Evolutionary conservation across 768 basidiomycete genomes (phyloP), one percentile per base, ranked within the genome.

Genomic region (Cystofilobasidium bisporidii): DNA sequence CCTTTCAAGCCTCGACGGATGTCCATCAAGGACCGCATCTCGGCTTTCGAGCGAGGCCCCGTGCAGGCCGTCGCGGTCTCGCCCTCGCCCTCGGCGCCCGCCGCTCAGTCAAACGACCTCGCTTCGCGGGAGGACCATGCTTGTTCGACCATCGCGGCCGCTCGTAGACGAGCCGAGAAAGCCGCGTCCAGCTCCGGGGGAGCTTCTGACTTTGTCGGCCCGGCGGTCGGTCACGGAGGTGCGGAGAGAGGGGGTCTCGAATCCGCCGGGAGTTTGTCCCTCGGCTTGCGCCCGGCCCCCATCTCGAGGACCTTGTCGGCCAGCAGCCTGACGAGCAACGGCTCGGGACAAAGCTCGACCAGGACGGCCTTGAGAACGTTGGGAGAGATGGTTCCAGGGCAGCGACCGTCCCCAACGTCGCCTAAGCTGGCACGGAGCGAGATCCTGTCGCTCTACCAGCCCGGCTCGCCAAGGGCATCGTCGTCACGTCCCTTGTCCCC

Each of bases 11-110:
- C n/a, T n/a, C n/a, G n/a, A n/a, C n/a, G n/a, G n/a, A 56, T 56
- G 53, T 56, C 53, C 5, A 56, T 56, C 53, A 56, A 32, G 53
- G 53, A 56, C 53, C 53, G 53, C 6, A 56, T 56, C 18, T 56
- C 28, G 26, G 53, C 53, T 8, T 56, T 56, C 30, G 53, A 56
- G 53, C 53, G 53, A 8, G 17, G 26, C 48, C n/a, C 48, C 48
- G 48, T 10, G 5, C 48, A 20, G n/a, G n/a, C 22, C 26, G 4
- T 20, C 11, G 20, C 48, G n/a, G 11, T 11, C 22, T n/a, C 48
- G 22, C 5, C n/a, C 4, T 50, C 48, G 22, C n/a, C 48, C 6
- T 11, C 48, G 11, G 3, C 48, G 3, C 9, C 48, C 4, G 9
- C 48, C 14, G 5, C 48, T 24, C 9, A 10, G 3, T 15, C 22